phyloP scores from a whole-genome alignment of 495 filamentous ascomycete species.

The Bacidia rubella region DNA sequence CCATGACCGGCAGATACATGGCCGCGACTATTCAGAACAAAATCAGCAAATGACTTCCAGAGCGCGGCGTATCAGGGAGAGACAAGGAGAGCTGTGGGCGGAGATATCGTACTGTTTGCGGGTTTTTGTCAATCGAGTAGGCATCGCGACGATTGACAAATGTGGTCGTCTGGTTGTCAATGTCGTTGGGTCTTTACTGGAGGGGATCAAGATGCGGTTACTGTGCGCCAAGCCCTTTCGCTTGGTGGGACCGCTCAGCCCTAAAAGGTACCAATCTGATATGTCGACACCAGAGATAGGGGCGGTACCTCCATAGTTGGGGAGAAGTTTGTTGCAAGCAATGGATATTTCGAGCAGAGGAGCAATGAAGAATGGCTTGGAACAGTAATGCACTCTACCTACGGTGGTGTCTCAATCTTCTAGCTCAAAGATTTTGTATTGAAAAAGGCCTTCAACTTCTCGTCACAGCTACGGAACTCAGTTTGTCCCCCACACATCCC shows the following conservation, averaged over 20 bases:
- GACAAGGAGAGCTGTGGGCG: slow-evolving; percentile 8
- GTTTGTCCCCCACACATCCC: slow-evolving; percentile 13
- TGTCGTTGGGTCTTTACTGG: not conserved
- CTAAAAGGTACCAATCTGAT: not conserved
- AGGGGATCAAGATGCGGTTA: not conserved
- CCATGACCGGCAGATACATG: slow-evolving; percentile 90
- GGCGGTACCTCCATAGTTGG: too few species aligned
- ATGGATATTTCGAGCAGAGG: too few species aligned
- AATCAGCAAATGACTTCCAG: slow-evolving; percentile 10
- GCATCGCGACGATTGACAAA: slow-evolving; percentile 35
- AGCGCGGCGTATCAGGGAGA: slow-evolving; percentile 3
- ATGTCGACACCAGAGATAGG: not conserved
- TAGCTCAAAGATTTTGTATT: slow-evolving; percentile 1
- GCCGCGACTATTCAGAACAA: slow-evolving; percentile 51
- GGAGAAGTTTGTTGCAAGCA: too few species aligned
- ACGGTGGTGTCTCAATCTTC: too few species aligned
- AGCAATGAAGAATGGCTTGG: too few species aligned
- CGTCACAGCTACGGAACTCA: not conserved
- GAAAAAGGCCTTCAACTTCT: slow-evolving; percentile 10
- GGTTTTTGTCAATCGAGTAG: slow-evolving; percentile 70
- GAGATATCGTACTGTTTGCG: slow-evolving; percentile 66
- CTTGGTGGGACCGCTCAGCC: not conserved
- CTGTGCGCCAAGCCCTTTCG: not conserved
- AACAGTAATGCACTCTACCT: too few species aligned
- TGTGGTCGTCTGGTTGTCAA: not conserved